Conservation (phyloP, 2,329 filamentous ascomycete genomes). For the Rasamsonia emersonii region DNA sequence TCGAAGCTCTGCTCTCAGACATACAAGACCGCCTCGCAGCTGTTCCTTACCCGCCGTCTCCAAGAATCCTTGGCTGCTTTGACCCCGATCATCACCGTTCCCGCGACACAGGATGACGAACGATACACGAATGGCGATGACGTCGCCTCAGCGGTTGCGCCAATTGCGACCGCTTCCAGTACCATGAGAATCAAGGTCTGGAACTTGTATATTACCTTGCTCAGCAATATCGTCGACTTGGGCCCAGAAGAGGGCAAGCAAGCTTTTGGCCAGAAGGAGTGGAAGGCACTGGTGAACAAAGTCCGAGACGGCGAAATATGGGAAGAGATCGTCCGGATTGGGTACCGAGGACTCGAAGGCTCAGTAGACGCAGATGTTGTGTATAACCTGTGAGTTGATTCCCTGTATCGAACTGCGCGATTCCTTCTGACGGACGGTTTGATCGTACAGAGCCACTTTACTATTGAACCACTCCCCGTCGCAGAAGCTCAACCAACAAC, state of each 20-base stretch:
- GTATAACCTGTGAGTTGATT: conserved; percentile 37
- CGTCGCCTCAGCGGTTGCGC: conserved; percentile 51
- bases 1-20: conserved; percentile 66
- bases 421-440: background rate
- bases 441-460: conserved; percentile 63
- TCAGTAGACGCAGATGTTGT: conserved; percentile 93
- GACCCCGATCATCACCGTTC: conserved; percentile 64
- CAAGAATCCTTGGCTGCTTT: conserved; percentile 83
- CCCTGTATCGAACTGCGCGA: conserved; percentile 7
- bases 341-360: conserved; percentile 80
- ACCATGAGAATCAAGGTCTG: conserved; percentile 89
- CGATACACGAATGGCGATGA: conserved; percentile 38
- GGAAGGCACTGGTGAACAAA: conserved; percentile 71
- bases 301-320: conserved; percentile 87
- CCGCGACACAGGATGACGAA: conserved; percentile 20
- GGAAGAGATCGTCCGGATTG: conserved; percentile 82
- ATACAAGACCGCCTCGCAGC: conserved; percentile 86
- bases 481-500: conserved; percentile 75
- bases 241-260: conserved; percentile 84
- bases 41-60: conserved; percentile 88
- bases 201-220: conserved; percentile 89
- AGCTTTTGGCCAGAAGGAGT: conserved; percentile 75
- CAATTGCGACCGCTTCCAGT: conserved; percentile 69
- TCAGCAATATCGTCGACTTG: conserved; percentile 85
- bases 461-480: conserved; percentile 81